phyloP scores from a whole-genome alignment of 2,329 filamentous ascomycete genomes.

The Raffaelea albimanens region DNA sequence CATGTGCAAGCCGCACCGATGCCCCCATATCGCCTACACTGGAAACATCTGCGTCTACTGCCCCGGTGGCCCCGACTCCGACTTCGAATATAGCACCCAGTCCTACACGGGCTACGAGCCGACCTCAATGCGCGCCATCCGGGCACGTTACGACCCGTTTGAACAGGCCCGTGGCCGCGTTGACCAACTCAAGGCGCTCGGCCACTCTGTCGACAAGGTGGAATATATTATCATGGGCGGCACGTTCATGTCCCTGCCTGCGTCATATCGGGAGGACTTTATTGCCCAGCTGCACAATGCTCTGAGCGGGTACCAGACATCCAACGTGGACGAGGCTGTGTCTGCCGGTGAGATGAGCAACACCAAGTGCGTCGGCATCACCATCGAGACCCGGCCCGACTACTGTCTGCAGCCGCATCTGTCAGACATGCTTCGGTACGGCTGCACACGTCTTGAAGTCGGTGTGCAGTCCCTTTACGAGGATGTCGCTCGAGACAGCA shows the following conservation, averaged over 20 bases:
- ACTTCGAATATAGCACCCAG: constrained; percentile 98
- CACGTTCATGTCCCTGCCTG: constrained; percentile 93
- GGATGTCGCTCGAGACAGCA: constrained; percentile 96
- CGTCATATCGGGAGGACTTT: constrained; percentile 84
- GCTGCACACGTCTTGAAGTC: constrained; percentile 87
- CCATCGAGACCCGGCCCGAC: constrained; percentile 93
- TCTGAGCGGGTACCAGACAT: constrained; percentile 88
- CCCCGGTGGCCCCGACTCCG: constrained; percentile 91
- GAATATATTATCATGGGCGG: constrained; percentile 99
- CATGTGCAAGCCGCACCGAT: constrained; percentile 98
- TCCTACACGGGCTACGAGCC: constrained; percentile 98
- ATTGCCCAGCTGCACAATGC: constrained; percentile 96
- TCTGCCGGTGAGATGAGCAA: constrained; percentile 92
- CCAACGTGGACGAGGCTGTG: constrained; percentile 91
- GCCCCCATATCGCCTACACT: constrained; percentile 95
- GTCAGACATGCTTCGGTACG: constrained; percentile 93
- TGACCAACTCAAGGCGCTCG: constrained; percentile 90
- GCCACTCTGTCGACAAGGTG: constrained; percentile 96
- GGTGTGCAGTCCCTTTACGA: constrained; percentile 97
- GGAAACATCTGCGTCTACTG: constrained; percentile 99
- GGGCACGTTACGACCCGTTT: constrained; percentile 93
- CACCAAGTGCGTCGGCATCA: constrained; percentile 94
- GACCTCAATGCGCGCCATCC: constrained; percentile 95
- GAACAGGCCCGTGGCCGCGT: constrained; percentile 93
- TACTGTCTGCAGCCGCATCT: constrained; percentile 96